These are phyloP conservation scores for Zygoascus tannicola DNA, from an alignment of 805 yeast species.

Conservation along the genomic window DNA sequence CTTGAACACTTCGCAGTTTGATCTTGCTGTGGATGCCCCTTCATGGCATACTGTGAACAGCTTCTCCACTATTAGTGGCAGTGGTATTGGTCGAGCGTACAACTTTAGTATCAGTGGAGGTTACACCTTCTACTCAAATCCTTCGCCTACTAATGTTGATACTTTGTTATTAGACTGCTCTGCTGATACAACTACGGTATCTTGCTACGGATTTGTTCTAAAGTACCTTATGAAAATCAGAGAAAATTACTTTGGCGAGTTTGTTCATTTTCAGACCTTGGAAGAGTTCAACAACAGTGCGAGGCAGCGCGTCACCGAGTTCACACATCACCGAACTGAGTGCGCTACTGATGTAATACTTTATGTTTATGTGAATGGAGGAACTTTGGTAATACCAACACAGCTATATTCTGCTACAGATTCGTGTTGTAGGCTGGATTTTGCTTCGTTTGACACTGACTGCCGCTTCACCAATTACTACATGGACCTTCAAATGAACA, in stretches of 20 bases:
- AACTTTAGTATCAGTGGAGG: slow-evolving; percentile 56
- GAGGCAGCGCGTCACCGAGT: slow-evolving; percentile 8
- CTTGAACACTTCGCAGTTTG: slow-evolving; percentile 42
- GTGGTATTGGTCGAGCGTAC: slow-evolving; percentile 57
- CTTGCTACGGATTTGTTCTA: slow-evolving; percentile 71
- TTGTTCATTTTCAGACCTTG: slow-evolving; percentile 70
- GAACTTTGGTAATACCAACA: slow-evolving; percentile 65
- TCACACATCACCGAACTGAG: slow-evolving; percentile 22
- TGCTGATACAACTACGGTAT: slow-evolving; percentile 58
- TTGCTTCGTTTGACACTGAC: slow-evolving; percentile 64
- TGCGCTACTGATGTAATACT: slow-evolving; percentile 75
- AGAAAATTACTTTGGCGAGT: slow-evolving; percentile 88
- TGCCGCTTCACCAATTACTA: slow-evolving; percentile 83
- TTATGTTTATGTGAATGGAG: slow-evolving; percentile 58
- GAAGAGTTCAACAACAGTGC: slow-evolving; percentile 57
- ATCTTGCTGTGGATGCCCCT: slow-evolving; percentile 64
- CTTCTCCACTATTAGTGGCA: slow-evolving; percentile 44
- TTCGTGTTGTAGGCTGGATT: slow-evolving; percentile 46
- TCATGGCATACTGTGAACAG: slow-evolving; percentile 84
- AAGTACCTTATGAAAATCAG: slow-evolving; percentile 65
- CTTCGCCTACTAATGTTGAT: slow-evolving; percentile 63
- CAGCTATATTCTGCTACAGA: slow-evolving; percentile 56
- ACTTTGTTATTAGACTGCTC: slow-evolving; percentile 53
- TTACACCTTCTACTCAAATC: slow-evolving; percentile 48
- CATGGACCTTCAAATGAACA: slow-evolving; percentile 80